A percentile compares a stretch with the other conserved stretches of the same genome.
phyloP scores from a whole-genome alignment of 192 early-diverging fungal genomes.

The Coemansia umbellata region DNA sequence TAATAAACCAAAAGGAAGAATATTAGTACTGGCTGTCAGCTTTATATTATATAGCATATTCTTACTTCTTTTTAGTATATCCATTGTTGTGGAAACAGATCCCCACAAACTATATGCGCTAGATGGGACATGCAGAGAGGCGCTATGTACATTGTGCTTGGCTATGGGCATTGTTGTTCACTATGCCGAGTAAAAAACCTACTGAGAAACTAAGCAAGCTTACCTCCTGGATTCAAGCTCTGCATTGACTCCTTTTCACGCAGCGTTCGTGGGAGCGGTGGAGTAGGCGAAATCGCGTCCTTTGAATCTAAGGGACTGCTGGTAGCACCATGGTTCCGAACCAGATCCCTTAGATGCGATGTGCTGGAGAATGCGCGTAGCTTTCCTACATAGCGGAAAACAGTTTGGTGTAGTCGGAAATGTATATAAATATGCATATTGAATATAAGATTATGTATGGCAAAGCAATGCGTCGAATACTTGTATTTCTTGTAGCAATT shows the following conservation, averaged over 20 bases:
- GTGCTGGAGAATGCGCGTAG: conserved; percentile 51
- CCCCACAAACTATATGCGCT: background rate
- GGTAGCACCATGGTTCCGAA: conserved; percentile 22
- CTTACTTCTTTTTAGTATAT: no score
- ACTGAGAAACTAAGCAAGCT: background rate
- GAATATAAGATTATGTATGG: no score
- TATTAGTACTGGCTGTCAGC: no score
- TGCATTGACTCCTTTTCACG: conserved; percentile 24
- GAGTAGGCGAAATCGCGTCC: conserved; percentile 24
- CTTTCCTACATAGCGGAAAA: conserved; percentile 51
- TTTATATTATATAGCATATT: no score
- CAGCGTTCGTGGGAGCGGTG: conserved; percentile 28
- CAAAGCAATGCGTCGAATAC: no score
- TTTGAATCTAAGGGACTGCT: conserved; percentile 14
- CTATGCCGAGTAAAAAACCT: background rate
- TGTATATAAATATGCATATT: no score
- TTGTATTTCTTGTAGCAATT: no score
- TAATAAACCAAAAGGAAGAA: no score
- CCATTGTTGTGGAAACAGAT: background rate
- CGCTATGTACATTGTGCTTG: background rate
- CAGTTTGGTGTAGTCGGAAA: no score
- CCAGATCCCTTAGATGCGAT: conserved; percentile 44
- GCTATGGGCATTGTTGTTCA: conserved; percentile 1
- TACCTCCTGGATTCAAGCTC: conserved; percentile 34
- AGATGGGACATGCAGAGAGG: background rate